Percentiles rank a stretch among this genome's conserved stretches.
These are phyloP conservation scores for Acaromyces ingoldii DNA, from an alignment of 1,284 basidiomycete genomes.

Conservation along the genomic window DNA sequence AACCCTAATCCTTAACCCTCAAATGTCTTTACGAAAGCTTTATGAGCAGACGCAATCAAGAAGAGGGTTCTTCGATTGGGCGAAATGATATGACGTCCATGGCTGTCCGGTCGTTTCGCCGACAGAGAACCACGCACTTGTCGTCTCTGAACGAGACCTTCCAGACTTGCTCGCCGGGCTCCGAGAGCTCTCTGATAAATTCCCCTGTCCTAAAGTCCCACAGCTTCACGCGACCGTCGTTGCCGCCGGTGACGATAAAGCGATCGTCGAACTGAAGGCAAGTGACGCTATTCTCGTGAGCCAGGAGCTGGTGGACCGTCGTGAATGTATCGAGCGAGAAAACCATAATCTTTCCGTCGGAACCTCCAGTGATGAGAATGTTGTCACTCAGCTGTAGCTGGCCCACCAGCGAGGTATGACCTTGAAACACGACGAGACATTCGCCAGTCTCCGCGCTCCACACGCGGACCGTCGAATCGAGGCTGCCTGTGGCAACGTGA, in stretches of 20 bases:
- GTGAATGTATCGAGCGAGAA: conserved; percentile 66
- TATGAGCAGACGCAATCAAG: no score
- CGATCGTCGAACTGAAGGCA: conserved; percentile 76
- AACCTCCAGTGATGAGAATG: conserved; percentile 80
- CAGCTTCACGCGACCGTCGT: conserved; percentile 83
- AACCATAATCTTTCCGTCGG: conserved; percentile 87
- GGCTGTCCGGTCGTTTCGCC: conserved; percentile 75
- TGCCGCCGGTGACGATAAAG: conserved; percentile 62
- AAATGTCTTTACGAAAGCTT: no score
- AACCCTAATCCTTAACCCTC: no score
- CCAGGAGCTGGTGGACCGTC: conserved; percentile 51
- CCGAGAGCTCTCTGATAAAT: conserved; percentile 43
- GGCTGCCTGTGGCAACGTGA: conserved; percentile 75
- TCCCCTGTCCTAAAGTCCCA: conserved; percentile 59
- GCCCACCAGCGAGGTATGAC: conserved; percentile 89
- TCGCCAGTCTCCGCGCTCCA: conserved; percentile 62
- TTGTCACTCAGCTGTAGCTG: conserved; percentile 74
- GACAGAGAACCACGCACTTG: conserved; percentile 75
- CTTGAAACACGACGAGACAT: conserved; percentile 79
- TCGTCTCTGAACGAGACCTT: conserved; percentile 74
- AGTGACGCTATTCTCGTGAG: conserved; percentile 76
- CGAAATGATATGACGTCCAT: conserved; percentile 65
- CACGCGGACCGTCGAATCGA: conserved; percentile 54
- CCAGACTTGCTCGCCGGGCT: conserved; percentile 70
- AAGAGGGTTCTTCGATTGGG: conserved; percentile 17